Base-by-base conservation (phyloP, 352 stramenopile species). In the Peronospora farinosa region DNA sequence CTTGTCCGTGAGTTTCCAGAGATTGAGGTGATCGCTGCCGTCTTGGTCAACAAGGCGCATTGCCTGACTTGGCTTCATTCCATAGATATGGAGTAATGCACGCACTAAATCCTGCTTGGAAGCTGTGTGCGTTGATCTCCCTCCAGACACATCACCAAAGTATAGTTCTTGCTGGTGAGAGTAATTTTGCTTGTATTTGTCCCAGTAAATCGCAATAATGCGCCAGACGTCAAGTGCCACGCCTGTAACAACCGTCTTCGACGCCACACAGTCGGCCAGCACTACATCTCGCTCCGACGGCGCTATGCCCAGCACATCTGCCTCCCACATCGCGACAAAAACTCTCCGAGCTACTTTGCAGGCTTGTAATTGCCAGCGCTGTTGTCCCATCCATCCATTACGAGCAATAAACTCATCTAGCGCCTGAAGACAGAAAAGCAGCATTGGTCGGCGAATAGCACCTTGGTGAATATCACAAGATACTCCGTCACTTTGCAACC, bases 341-440 rank as follows among this genome's bases (percentile, higher is more conserved):
- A 87, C 64, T 21, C 65, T 54, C 7, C 78, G 67, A 27, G 79
- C 76, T 1, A 88, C 11, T 10, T 72, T 72, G 45, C 78, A 88
- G 0, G 63, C 64, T 36, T 68, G 49, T 1, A 84, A 51, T 40
- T 75, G 56, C 50, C 74, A 86, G 4, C 57, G 37, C 4, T 74
- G 63, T 11, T 64, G 51, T 0, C 33, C 55, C 33, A 63, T 48
- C 46, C 66, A 64, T 45, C 58, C 50, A 38, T 65, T 58, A 15
- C 48, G 61, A 1, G 69, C 61, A 35, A 93, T 72, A 47, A 84
- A 88, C 51, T 91, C 72, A 55, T 93, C 76, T 19, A 91, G 46
- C 19, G 63, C 70, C 53, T 91, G 79, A 11, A 90, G 56, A 28
- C 71, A 86, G 44, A 90, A 89, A 9, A 89, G 57, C 46, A 93